Percentiles rank a stretch among this genome's conserved stretches.
These are phyloP conservation scores for Salvia splendens DNA, from an alignment of 257 asterid genomes.

Conservation along the genomic window DNA sequence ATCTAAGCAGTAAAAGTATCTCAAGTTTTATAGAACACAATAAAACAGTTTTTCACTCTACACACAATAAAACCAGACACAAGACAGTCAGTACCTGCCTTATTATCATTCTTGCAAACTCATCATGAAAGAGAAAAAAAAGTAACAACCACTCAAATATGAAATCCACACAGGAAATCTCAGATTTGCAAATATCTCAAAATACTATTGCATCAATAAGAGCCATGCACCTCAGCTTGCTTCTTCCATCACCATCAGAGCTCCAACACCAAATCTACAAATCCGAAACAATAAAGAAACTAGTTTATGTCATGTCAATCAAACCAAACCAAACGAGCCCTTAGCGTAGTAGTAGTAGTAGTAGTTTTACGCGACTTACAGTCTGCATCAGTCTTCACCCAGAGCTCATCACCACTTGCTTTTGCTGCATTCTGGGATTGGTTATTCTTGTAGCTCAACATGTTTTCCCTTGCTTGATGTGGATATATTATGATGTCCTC, in stretches of 20 bases:
- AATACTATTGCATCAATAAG: conserved; percentile 12
- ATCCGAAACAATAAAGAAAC: conserved; percentile 26
- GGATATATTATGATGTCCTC: conserved; percentile 77
- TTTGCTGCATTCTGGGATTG: conserved; percentile 43
- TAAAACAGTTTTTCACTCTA: conserved; percentile 34
- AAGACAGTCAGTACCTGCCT: conserved; percentile 25
- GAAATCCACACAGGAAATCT: conserved; percentile 28
- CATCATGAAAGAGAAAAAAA: neutral
- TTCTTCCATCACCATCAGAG: conserved; percentile 48
- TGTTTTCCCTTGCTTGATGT: conserved; percentile 45
- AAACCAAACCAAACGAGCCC: too few relatives aligned
- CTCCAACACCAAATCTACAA: conserved; percentile 92
- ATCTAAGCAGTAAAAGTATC: conserved; percentile 15
- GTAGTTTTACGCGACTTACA: conserved; percentile 54
- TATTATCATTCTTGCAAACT: conserved; percentile 35
- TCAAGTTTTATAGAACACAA: conserved; percentile 31
- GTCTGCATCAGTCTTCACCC: conserved; percentile 93
- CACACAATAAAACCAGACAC: conserved; percentile 32
- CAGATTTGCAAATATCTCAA: conserved; percentile 27
- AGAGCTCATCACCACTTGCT: conserved; percentile 53
- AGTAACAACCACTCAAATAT: conserved; percentile 36
- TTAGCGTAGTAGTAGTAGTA: too few relatives aligned
- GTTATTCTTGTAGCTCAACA: conserved; percentile 46
- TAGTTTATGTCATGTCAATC: too few relatives aligned
- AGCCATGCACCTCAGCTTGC: conserved; percentile 28